Evolutionary conservation across 1,284 basidiomycete species (phyloP), one percentile per base, ranked within the genome.

Genomic region (Puccinia sorghi): DNA sequence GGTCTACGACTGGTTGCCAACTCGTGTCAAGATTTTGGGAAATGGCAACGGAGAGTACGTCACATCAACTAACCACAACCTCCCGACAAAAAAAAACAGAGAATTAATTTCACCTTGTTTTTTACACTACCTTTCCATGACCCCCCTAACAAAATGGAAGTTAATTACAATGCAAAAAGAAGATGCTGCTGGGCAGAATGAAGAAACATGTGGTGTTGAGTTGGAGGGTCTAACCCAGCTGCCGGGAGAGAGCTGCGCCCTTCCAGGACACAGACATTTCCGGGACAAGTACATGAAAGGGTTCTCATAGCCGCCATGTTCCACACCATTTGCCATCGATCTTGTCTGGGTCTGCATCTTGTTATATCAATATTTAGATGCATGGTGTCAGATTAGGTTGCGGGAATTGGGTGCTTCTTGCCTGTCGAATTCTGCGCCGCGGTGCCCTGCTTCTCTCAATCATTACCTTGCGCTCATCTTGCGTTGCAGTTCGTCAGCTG

Each of bases 11-110:
- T 94, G 17, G 88, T 94, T 41, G 90, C 92, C 0, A 97, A 97
- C 84, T 94, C 92, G 59, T 86, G 94, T 81, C 96, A 99, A 85
- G 91, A 93, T 83, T 99, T 97, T 84, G 95, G 94, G 15, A 91
- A 91, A 52, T 99, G 96, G 96, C 94, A 94, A 2, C 87, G 96
- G 80, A 86, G 94, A 83, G 93, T 94, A 83, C 85, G 92, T 87
- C n/a, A 8, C 17, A 20, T 46, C 27, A 37, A n/a, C 25, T 17
- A 54, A 37, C 17, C 12, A 46, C 41, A 7, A n/a, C 25, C n/a
- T 22, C 52, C 52, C 25, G n/a, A 17, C 12, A 39, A 39, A 25
- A 20, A 22, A 39, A 25, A 3, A 20, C n/a, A n/a, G n/a, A 22
- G 64, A 54, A 27, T 46, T 50, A 27, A 59, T 73, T 80, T 59